Percentiles rank a stretch among this genome's conserved stretches.
These are phyloP conservation scores for Psilocybe azurescens DNA, from an alignment of 768 basidiomycete genomes.

Conservation along the genomic window DNA sequence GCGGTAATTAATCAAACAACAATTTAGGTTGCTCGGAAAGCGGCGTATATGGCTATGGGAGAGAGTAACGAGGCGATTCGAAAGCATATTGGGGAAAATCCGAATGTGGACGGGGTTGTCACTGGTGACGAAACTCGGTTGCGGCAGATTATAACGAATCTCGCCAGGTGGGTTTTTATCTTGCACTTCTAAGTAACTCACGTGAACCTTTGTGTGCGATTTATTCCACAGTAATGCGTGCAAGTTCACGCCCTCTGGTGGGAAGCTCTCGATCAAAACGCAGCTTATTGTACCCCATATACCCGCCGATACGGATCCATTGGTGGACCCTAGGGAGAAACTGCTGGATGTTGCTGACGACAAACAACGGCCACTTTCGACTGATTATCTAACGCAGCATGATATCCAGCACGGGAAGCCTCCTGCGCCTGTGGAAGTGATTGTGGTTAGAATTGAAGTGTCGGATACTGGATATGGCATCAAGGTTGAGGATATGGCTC, in stretches of 20 bases:
- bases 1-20: neutral
- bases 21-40: constrained; percentile 58
- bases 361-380: constrained; percentile 42
- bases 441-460: constrained; percentile 87
- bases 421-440: constrained; percentile 52
- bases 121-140: constrained; percentile 85
- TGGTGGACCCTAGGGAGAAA: constrained; percentile 11
- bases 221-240: constrained; percentile 64
- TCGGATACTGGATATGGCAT: constrained; percentile 72
- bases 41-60: constrained; percentile 65
- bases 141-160: constrained; percentile 83
- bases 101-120: constrained; percentile 68
- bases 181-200: constrained; percentile 6
- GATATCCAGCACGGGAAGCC: constrained; percentile 49
- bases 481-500: constrained; percentile 62
- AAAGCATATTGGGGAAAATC: constrained; percentile 46
- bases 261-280: constrained; percentile 70
- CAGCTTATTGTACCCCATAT: constrained; percentile 51
- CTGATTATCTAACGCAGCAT: constrained; percentile 51
- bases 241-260: constrained; percentile 78
- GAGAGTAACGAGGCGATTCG: constrained; percentile 46
- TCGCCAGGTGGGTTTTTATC: constrained; percentile 60
- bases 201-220: neutral
- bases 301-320: constrained; percentile 23
- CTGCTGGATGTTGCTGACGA: constrained; percentile 22